Percentiles rank a stretch among this genome's conserved stretches.
Evolutionary conservation across 2,329 filamentous ascomycete genomes (phyloP).

Genomic region (Verticillium zaregamsianum): DNA sequence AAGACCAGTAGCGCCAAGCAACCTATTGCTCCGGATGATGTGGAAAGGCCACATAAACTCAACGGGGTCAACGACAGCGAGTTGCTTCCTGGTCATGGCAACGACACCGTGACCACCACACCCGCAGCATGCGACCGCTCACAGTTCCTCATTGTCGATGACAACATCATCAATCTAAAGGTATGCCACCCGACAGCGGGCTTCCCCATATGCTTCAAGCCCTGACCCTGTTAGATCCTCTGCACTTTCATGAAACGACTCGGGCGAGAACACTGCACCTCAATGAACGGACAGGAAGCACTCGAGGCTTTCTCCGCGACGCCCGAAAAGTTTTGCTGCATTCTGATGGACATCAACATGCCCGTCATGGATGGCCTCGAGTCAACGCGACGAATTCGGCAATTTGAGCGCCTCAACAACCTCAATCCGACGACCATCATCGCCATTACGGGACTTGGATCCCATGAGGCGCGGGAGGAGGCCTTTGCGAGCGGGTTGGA

Average conservation of each 20-base stretch:
- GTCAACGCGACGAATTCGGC: conserved; percentile 34
- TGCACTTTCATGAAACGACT: conserved; percentile 30
- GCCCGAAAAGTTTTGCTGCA: conserved; percentile 10
- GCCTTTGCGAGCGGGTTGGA: conserved; percentile 40
- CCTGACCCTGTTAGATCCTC: conserved; percentile 20
- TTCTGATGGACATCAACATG: conserved; percentile 36
- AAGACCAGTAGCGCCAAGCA: too few species aligned
- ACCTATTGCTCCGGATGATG: too few species aligned
- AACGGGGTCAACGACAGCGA: too few species aligned
- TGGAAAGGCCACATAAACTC: too few species aligned
- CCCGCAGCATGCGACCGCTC: not conserved
- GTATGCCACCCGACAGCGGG: not conserved
- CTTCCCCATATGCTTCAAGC: too few species aligned
- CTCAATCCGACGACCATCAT: conserved; percentile 35
- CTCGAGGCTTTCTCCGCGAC: conserved; percentile 20
- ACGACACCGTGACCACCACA: not conserved
- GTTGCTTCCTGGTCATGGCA: too few species aligned
- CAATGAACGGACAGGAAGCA: conserved; percentile 38
- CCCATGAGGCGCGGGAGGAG: conserved; percentile 36
- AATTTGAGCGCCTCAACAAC: conserved; percentile 32
- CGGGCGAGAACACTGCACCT: conserved; percentile 29
- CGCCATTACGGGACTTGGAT: conserved; percentile 39
- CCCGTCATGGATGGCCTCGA: conserved; percentile 39
- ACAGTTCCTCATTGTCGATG: conserved; percentile 27
- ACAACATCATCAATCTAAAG: conserved; percentile 30